Evolutionary conservation across 371 early-diverging fungal species (phyloP).

Genomic region (Batkoa obscura): DNA sequence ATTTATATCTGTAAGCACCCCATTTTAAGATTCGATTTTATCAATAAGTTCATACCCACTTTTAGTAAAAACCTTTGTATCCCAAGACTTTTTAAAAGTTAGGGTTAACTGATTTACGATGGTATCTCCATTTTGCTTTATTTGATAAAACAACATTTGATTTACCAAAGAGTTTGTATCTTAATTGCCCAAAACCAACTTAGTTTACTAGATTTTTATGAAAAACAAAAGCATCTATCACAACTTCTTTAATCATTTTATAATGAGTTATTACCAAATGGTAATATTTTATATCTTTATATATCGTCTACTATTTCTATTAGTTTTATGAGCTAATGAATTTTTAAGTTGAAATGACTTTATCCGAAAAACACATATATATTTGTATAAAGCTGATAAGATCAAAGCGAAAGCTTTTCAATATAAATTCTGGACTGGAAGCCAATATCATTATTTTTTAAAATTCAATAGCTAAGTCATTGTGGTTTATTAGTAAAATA

Average conservation of each 20-base stretch:
- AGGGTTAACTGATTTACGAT: not conserved
- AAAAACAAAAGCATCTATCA: not conserved
- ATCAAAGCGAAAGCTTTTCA: too few species aligned
- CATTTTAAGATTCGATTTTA: not conserved
- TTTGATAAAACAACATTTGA: not conserved
- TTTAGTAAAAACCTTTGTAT: not conserved
- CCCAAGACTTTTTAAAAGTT: slow-evolving; percentile 3
- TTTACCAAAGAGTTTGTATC: not conserved
- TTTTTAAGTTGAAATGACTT: too few species aligned
- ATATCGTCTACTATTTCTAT: too few species aligned
- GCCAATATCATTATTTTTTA: too few species aligned
- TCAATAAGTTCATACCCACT: not conserved
- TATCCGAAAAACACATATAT: too few species aligned
- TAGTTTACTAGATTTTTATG: not conserved
- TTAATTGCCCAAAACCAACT: not conserved
- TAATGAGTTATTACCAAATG: too few species aligned
- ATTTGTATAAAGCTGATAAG: too few species aligned
- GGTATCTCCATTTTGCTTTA: not conserved
- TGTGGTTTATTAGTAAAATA: too few species aligned
- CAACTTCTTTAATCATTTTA: not conserved
- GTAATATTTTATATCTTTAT: too few species aligned
- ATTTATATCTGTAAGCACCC: not conserved
- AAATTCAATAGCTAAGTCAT: too few species aligned
- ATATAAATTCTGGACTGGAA: too few species aligned
- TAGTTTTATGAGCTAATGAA: too few species aligned